Base-by-base conservation (phyloP, 768 basidiomycete species). In the Leccinum disarticulatum region DNA sequence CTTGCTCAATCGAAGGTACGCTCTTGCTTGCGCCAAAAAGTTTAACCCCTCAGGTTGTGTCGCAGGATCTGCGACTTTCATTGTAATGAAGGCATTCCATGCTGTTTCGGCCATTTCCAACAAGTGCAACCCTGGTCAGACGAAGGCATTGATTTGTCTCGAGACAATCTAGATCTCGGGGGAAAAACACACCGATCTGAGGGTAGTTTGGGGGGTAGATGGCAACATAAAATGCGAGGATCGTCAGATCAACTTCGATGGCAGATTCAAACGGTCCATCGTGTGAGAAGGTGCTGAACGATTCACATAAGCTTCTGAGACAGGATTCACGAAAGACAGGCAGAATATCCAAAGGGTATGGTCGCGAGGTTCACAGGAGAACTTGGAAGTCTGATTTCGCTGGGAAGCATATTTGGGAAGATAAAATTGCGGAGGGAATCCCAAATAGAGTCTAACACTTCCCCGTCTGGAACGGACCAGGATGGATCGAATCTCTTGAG, bases 181-280 rank as follows among this genome's bases (percentile, higher is more conserved):
- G 15, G 3, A 27, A 13, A 35, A 13, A 70, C 81, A 63, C 56
- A 90, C 91, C 91, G 27, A 87, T 90, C 64, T 91, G 88, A n/a
- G 91, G 91, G 70, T 91, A 91, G 66, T 88, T 87, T 2, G 73
- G 75, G 1, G 91, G 90, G 66, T 93, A 93, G 50, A 92, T 77
- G 55, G 88, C 67, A 11, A 81, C 66, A 70, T 93, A 93, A 7
- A 90, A 73, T 1, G 86, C 86, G 19, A 91, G 74, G 14, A 91
- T 73, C 1, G 82, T 80, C 38, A 79, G 66, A 14, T 91, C 90
- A 11, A 76, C 71, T 33, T 78, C 67, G 22, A 87, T 66, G 0
- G 90, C 90, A 14, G 71, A 61, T 11, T 74, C 72, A 64, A 82
- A 84, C 5, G 77, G 74, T 1, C 85, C 84, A 59, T 88, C 86